A percentile compares a stretch with the other conserved stretches of the same genome.
phyloP scores from a whole-genome alignment of 1,284 basidiomycete species.

The Quambalaria eucalypti region DNA sequence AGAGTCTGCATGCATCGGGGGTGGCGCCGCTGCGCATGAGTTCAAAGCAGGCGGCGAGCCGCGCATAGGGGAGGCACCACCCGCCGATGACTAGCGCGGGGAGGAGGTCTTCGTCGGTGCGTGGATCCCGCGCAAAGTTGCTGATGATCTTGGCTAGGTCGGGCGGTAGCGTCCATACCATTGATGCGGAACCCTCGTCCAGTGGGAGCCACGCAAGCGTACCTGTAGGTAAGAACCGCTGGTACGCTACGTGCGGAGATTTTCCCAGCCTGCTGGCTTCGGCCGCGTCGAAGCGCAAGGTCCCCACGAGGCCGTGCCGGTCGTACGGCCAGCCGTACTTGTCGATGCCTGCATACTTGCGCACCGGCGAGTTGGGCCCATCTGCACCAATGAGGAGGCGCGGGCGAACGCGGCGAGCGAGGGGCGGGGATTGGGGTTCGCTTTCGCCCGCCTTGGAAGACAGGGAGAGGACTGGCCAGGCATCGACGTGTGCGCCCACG shows the following conservation, averaged over 20 bases:
- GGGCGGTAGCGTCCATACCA: conserved; percentile 91
- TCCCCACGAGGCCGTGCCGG: conserved; percentile 82
- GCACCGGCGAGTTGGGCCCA: conserved; percentile 87
- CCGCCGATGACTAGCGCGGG: conserved; percentile 77
- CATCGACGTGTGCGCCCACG: conserved; percentile 31
- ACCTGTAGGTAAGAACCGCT: conserved; percentile 88
- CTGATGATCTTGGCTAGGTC: conserved; percentile 66
- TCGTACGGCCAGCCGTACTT: conserved; percentile 88
- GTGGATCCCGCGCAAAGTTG: conserved; percentile 58
- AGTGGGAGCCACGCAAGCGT: conserved; percentile 84
- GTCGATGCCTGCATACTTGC: conserved; percentile 72
- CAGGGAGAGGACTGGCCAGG: conserved; percentile 17
- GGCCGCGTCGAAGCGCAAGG: conserved; percentile 52
- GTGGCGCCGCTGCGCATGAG: no score
- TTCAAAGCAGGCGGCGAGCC: background rate
- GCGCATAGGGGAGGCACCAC: conserved; percentile 69
- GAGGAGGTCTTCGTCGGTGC: conserved; percentile 49
- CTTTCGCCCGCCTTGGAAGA: background rate
- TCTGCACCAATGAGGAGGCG: conserved; percentile 76
- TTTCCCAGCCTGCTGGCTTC: conserved; percentile 51
- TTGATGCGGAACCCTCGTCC: conserved; percentile 57
- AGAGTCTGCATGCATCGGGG: no score
- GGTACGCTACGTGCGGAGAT: conserved; percentile 71
- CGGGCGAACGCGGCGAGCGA: conserved; percentile 6
- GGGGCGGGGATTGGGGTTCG: background rate